Conservation (phyloP, 2,329 filamentous ascomycete species). For the Xylariomycetidae sp. region DNA sequence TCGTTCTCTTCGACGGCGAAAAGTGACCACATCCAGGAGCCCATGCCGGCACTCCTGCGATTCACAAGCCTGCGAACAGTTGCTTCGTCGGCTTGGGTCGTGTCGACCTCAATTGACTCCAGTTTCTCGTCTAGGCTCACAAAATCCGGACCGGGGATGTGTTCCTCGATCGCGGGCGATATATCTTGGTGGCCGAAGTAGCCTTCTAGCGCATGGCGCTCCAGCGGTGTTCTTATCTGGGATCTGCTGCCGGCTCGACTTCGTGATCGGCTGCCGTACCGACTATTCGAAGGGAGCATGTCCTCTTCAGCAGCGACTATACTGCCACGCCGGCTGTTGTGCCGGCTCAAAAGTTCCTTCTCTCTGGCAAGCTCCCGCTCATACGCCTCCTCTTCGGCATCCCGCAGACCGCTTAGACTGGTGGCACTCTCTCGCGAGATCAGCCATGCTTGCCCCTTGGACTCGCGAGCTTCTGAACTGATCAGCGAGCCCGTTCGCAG, state of each 20-base stretch:
- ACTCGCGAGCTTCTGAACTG: conserved; percentile 56
- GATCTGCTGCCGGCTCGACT: conserved; percentile 39
- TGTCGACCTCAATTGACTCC: conserved; percentile 47
- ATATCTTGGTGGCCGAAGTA: conserved; percentile 34
- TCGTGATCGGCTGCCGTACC: conserved; percentile 39
- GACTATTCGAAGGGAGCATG: conserved; percentile 36
- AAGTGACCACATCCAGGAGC: conserved; percentile 58
- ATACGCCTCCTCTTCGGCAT: conserved; percentile 47
- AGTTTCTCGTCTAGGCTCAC: conserved; percentile 55
- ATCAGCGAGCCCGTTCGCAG: conserved; percentile 57
- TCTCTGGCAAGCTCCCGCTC: conserved; percentile 47
- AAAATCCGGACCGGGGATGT: conserved; percentile 52
- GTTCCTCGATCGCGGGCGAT: conserved; percentile 10
- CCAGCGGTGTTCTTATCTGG: conserved; percentile 39
- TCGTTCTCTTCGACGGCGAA: conserved; percentile 58
- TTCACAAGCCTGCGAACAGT: conserved; percentile 51
- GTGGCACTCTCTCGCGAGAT: conserved; percentile 60
- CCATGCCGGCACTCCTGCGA: conserved; percentile 43
- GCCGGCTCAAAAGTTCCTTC: conserved; percentile 42
- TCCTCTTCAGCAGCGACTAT: conserved; percentile 31
- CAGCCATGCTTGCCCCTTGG: conserved; percentile 64
- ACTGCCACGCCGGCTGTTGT: conserved; percentile 42
- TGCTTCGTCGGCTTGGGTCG: conserved; percentile 50
- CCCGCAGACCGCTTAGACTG: conserved; percentile 46
- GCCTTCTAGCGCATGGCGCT: conserved; percentile 33